phyloP scores from a whole-genome alignment of 192 early-diverging fungal species.

The Coemansia sp. region DNA sequence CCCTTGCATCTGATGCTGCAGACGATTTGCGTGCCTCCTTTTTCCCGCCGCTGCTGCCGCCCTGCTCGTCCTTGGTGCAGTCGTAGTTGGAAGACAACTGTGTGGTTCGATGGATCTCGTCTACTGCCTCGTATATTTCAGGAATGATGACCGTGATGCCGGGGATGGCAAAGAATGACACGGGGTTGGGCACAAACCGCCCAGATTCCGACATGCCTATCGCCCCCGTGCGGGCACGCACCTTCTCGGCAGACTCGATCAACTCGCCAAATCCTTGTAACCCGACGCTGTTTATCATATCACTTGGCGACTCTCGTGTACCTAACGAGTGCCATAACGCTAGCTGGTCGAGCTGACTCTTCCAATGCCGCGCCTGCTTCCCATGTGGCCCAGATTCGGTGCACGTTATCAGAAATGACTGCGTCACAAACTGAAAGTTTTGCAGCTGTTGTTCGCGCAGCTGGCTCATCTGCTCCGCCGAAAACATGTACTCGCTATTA shows the following conservation, averaged over 20 bases:
- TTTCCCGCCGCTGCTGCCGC: background rate
- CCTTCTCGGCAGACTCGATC: slow-evolving; percentile 32
- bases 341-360: slow-evolving; percentile 53
- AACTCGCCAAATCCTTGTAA: slow-evolving; percentile 26
- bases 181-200: slow-evolving; percentile 42
- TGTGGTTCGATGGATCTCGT: slow-evolving; percentile 49
- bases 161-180: slow-evolving; percentile 52
- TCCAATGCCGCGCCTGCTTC: slow-evolving; percentile 47
- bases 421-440: slow-evolving; percentile 60
- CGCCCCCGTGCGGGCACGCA: slow-evolving; percentile 11
- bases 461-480: slow-evolving; percentile 49
- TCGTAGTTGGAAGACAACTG: slow-evolving; percentile 24
- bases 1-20: background rate
- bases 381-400: slow-evolving; percentile 39
- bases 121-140: slow-evolving; percentile 52
- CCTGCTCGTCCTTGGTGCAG: background rate
- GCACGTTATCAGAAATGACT: slow-evolving; percentile 50
- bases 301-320: slow-evolving; percentile 38
- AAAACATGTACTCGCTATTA: slow-evolving; percentile 46
- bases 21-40: background rate
- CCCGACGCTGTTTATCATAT: slow-evolving; percentile 39
- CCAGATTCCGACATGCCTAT: slow-evolving; percentile 37
- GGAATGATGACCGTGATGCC: slow-evolving; percentile 49
- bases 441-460: slow-evolving; percentile 54
- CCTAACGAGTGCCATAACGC: slow-evolving; percentile 49